These are phyloP conservation scores for Plasmodium knowlesi DNA, from an alignment of 169 alveolate genomes.

Conservation along the genomic window DNA sequence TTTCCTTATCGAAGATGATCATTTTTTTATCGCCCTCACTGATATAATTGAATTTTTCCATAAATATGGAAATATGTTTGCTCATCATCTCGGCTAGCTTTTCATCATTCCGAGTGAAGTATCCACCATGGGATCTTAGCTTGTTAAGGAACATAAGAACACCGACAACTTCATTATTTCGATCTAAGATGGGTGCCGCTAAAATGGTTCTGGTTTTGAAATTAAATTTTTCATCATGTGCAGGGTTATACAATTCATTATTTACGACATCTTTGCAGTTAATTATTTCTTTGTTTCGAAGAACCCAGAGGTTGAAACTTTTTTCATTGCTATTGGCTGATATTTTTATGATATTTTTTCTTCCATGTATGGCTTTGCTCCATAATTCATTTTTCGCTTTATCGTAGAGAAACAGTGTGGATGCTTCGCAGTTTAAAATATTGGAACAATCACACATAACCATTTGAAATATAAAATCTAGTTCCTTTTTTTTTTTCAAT, in stretches of 20 bases:
- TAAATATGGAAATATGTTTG: conserved; percentile 64
- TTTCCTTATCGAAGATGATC: conserved; percentile 55
- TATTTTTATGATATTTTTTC: conserved; percentile 59
- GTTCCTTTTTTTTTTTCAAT: conserved; percentile 55
- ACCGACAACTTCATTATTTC: conserved; percentile 60
- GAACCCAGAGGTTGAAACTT: conserved; percentile 69
- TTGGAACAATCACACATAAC: conserved; percentile 73
- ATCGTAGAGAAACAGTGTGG: conserved; percentile 56
- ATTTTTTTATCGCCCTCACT: conserved; percentile 71
- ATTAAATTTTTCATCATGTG: conserved; percentile 70
- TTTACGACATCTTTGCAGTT: conserved; percentile 58
- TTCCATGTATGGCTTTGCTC: conserved; percentile 73
- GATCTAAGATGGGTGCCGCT: conserved; percentile 71
- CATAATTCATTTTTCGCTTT: conserved; percentile 65
- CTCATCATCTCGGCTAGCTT: conserved; percentile 69
- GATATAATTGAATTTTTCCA: conserved; percentile 66
- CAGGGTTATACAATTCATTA: conserved; percentile 51
- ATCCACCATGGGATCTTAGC: conserved; percentile 59
- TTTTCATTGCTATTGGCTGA: conserved; percentile 64
- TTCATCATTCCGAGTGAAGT: conserved; percentile 55
- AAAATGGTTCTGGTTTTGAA: conserved; percentile 59
- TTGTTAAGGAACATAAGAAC: conserved; percentile 68
- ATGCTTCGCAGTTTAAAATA: conserved; percentile 58
- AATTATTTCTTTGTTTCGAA: conserved; percentile 62
- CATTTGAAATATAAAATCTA: conserved; percentile 69